These are phyloP conservation scores for Aspergillus ochraceoroseus DNA, from an alignment of 2,329 filamentous ascomycete species.

Conservation along the genomic window DNA sequence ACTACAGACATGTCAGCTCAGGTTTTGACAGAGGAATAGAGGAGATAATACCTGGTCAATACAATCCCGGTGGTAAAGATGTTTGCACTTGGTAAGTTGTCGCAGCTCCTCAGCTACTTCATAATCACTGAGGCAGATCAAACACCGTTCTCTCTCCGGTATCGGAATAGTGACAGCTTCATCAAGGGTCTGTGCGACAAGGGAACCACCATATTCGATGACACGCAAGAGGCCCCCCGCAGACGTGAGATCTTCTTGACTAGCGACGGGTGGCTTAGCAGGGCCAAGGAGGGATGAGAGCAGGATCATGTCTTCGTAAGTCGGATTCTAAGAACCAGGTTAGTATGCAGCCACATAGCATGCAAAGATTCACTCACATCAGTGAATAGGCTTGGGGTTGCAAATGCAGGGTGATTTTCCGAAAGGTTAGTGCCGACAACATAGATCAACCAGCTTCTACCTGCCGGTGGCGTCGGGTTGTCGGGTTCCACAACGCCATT, in stretches of 20 bases:
- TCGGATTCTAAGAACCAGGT: slow-evolving; percentile 48
- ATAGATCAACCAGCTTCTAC: slow-evolving; percentile 67
- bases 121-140: slow-evolving; percentile 64
- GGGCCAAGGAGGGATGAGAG: slow-evolving; percentile 63
- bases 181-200: slow-evolving; percentile 48
- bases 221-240: slow-evolving; percentile 59
- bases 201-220: slow-evolving; percentile 38
- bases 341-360: neutral
- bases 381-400: slow-evolving; percentile 64
- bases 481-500: slow-evolving; percentile 62
- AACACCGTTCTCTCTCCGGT: slow-evolving; percentile 53
- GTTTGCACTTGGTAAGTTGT: slow-evolving; percentile 58
- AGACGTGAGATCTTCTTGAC: slow-evolving; percentile 58
- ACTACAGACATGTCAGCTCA: slow-evolving; percentile 46
- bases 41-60: slow-evolving; percentile 60
- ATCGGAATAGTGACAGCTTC: slow-evolving; percentile 36
- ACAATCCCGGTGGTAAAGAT: slow-evolving; percentile 64
- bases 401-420: slow-evolving; percentile 65
- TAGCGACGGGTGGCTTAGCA: slow-evolving; percentile 64
- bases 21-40: neutral
- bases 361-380: slow-evolving; percentile 52
- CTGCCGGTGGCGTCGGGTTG: slow-evolving; percentile 46
- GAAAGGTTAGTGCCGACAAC: slow-evolving; percentile 65
- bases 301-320: slow-evolving; percentile 68
- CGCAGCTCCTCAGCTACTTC: slow-evolving; percentile 58